Conservation (phyloP, 208 protist species). For the Crithidia expoeki region DNA sequence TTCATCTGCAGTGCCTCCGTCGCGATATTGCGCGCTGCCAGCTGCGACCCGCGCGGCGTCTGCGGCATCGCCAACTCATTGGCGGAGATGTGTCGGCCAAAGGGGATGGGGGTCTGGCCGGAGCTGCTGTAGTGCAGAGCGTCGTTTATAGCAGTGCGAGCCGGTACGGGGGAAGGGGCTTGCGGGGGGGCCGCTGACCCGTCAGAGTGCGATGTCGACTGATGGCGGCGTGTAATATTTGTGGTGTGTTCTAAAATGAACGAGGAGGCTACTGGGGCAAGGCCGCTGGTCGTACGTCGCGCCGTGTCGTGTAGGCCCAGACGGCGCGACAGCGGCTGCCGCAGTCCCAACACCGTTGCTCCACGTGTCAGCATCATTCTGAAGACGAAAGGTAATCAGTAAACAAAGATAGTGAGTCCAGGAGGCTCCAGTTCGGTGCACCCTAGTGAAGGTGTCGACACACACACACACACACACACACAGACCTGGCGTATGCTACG, state of each 20-base stretch:
- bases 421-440: neutral
- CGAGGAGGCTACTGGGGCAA: neutral
- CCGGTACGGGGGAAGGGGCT: slow-evolving; percentile 24
- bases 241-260: neutral
- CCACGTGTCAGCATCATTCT: neutral
- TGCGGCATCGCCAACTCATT: slow-evolving; percentile 72
- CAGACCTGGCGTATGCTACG: too few species aligned
- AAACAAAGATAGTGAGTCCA: neutral
- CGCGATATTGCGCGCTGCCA: slow-evolving; percentile 87
- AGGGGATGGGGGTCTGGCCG: slow-evolving; percentile 23
- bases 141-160: slow-evolving; percentile 5
- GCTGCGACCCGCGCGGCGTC: slow-evolving; percentile 74
- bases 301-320: slow-evolving; percentile 2
- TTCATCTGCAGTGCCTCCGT: slow-evolving; percentile 92
- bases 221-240: neutral
- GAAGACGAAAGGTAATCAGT: neutral
- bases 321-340: neutral
- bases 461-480: too few species aligned
- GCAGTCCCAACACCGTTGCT: slow-evolving; percentile 7
- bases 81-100: slow-evolving; percentile 42
- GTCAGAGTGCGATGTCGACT: slow-evolving; percentile 17
- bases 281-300: neutral
- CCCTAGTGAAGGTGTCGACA: too few species aligned
- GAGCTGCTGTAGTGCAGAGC: slow-evolving; percentile 27
- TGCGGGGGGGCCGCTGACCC: slow-evolving; percentile 1